phyloP scores from a whole-genome alignment of 352 stramenopile species.

The Globisporangium apiculatum region DNA sequence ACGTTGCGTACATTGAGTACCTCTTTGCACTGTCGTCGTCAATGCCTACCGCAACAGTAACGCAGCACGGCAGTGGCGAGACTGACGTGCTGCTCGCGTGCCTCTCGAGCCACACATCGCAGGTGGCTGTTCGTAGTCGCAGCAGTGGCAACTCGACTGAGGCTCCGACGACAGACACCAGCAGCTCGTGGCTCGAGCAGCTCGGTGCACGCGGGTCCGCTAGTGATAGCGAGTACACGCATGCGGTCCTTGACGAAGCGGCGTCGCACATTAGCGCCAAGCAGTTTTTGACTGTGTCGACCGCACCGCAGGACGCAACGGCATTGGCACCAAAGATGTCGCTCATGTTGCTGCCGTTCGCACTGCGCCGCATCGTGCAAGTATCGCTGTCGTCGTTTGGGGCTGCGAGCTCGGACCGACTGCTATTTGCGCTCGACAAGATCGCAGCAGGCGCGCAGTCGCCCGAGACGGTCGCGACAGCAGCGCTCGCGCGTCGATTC shows the following conservation, averaged over 20 bases:
- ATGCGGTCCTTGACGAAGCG: conserved; percentile 32
- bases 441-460: conserved; percentile 18
- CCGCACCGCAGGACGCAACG: not conserved
- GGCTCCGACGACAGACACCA: not conserved
- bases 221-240: conserved; percentile 14
- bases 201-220: conserved; percentile 17
- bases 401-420: conserved; percentile 32
- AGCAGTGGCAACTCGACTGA: not conserved
- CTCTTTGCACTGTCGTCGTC: conserved; percentile 22
- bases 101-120: conserved; percentile 15
- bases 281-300: conserved; percentile 30
- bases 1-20: conserved; percentile 59
- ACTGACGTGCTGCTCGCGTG: conserved; percentile 25
- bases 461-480: conserved; percentile 2
- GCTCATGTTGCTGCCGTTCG: conserved; percentile 44
- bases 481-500: conserved; percentile 38
- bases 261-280: conserved; percentile 41
- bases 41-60: not conserved
- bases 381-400: conserved; percentile 26
- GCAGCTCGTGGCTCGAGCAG: conserved; percentile 23
- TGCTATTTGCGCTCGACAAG: conserved; percentile 63
- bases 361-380: conserved; percentile 43
- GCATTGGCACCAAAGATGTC: conserved; percentile 5
- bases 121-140: not conserved
- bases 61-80: not conserved